Percentiles rank a stretch among this genome's conserved stretches.
These are phyloP conservation scores for Solanum sejunctum DNA, from an alignment of 257 asterid genomes.

Conservation along the genomic window DNA sequence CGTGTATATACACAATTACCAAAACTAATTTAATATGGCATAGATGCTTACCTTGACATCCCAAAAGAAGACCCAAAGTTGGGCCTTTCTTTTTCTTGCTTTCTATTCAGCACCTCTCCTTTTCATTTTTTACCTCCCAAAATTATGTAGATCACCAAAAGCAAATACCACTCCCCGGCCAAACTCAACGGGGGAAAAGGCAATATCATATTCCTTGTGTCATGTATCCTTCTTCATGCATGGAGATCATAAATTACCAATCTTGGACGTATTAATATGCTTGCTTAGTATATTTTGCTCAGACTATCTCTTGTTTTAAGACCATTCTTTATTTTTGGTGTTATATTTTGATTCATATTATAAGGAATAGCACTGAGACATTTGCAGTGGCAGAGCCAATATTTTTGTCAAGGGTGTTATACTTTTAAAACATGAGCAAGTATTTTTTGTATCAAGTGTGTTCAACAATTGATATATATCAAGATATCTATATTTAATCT, in stretches of 20 bases:
- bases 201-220: background rate
- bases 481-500: too few species aligned
- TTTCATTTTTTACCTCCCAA: background rate
- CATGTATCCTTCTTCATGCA: background rate
- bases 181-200: background rate
- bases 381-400: too few species aligned
- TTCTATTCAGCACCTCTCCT: constrained; percentile 51
- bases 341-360: too few species aligned
- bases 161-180: background rate
- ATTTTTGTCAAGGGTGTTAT: too few species aligned
- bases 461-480: too few species aligned
- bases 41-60: constrained; percentile 73
- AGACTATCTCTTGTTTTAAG: too few species aligned
- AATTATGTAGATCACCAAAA: background rate
- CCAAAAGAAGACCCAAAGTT: constrained; percentile 9
- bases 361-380: too few species aligned
- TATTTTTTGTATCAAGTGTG: too few species aligned
- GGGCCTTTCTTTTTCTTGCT: constrained; percentile 54
- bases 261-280: too few species aligned
- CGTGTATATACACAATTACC: background rate
- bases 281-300: too few species aligned
- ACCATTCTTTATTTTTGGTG: too few species aligned
- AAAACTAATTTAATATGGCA: constrained; percentile 12
- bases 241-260: background rate
- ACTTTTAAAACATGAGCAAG: too few species aligned